phyloP scores from a whole-genome alignment of 2,329 filamentous ascomycete species.

The Aspergillus melleus region DNA sequence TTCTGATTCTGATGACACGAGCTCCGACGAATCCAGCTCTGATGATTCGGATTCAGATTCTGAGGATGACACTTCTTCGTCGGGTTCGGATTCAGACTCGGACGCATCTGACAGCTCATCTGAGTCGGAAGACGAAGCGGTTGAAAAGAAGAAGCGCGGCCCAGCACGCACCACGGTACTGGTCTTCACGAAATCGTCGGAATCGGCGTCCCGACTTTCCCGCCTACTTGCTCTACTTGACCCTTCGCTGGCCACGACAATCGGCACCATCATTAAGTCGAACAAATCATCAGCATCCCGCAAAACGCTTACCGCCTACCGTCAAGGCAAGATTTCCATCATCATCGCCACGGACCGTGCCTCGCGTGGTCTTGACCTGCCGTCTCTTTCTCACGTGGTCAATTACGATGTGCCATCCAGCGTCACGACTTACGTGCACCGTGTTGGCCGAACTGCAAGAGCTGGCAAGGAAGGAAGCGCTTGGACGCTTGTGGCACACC shows the following conservation, averaged over 20 bases:
- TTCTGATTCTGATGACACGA: slow-evolving; percentile 25
- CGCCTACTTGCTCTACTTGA: slow-evolving; percentile 71
- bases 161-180: slow-evolving; percentile 54
- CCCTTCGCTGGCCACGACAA: slow-evolving; percentile 55
- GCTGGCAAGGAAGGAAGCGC: slow-evolving; percentile 74
- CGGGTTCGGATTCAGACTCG: slow-evolving; percentile 16
- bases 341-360: slow-evolving; percentile 93
- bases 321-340: slow-evolving; percentile 63
- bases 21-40: slow-evolving; percentile 18
- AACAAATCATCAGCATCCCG: slow-evolving; percentile 70
- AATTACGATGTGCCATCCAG: slow-evolving; percentile 91
- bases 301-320: slow-evolving; percentile 68
- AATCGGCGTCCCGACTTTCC: slow-evolving; percentile 81
- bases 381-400: slow-evolving; percentile 76
- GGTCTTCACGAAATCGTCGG: slow-evolving; percentile 89
- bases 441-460: slow-evolving; percentile 85
- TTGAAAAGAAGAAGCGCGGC: slow-evolving; percentile 21
- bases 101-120: slow-evolving; percentile 19
- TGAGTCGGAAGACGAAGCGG: slow-evolving; percentile 17
- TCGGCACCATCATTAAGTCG: slow-evolving; percentile 75
- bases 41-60: slow-evolving; percentile 21
- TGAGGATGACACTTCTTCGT: slow-evolving; percentile 26
- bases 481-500: slow-evolving; percentile 81
- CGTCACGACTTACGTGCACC: slow-evolving; percentile 81
- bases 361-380: slow-evolving; percentile 83